Base-by-base conservation (phyloP, 371 early-diverging fungal species). In the Cokeromyces recurvatus region DNA sequence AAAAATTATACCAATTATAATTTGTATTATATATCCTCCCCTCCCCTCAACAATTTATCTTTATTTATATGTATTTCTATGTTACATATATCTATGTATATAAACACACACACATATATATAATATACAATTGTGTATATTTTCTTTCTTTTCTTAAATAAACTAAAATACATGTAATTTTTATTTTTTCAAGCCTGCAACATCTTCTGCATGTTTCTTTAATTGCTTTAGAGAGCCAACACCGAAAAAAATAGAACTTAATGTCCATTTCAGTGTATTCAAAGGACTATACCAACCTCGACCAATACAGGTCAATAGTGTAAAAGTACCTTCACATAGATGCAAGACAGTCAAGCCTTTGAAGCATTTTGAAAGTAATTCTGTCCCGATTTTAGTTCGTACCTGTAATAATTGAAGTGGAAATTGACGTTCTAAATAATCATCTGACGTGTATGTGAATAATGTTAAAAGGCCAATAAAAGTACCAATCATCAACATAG, bases 211-310 rank as follows among this genome's bases (percentile, higher is more conserved):
- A 38, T 67, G 68, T 12, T 55, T 44, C 21, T 39, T 43, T n/a
- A 67, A 43, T 38, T 55, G 43, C 10, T 39, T 46, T 12, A 55
- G 37, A 15, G 66, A 68, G 2, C 34, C 49, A 16, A 64, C 17
- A 11, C 73, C 73, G 47, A 64, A 68, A 0, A 66, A 11, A n/a
- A 59, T 22, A 2, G 66, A 55, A 19, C 64, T 68, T 10, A 55
- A 1, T 0, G 66, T 59, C 73, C 73, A 72, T 21, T 68, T 72
- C 32, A 57, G 0, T 0, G 44, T 53, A 45, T 63, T 72, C 9
- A 51, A 3, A 15, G 64, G 58, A 14, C 61, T 48, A 38, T 72
- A 72, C 73, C 73, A 72, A n/a, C 64, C 59, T 41, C 73, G 48
- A 22, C 58, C 52, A 15, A 64, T 9, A 60, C 73, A 72, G 2